phyloP scores from a whole-genome alignment of 345 rosid genomes.

The Euphorbia pulcherrima region DNA sequence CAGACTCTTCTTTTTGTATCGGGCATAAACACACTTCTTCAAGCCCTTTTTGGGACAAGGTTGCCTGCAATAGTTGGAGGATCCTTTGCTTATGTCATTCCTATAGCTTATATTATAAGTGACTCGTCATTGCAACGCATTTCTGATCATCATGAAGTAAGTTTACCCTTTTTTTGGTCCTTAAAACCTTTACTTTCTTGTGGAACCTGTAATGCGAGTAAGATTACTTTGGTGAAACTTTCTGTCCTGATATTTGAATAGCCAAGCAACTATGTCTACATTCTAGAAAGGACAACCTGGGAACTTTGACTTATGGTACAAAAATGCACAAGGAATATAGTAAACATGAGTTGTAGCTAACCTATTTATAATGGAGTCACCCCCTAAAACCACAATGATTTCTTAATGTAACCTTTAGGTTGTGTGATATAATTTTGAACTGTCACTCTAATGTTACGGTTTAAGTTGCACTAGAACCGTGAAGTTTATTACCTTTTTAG shows the following conservation, averaged over 20 bases:
- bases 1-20: slow-evolving; percentile 34
- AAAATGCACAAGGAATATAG: not conserved
- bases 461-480: slow-evolving; percentile 10
- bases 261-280: not conserved
- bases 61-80: slow-evolving; percentile 35
- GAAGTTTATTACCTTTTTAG: slow-evolving; percentile 15
- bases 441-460: not conserved
- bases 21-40: slow-evolving; percentile 34
- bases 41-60: slow-evolving; percentile 35
- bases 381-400: not conserved
- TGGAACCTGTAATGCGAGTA: not conserved
- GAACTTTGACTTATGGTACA: not conserved
- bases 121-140: slow-evolving; percentile 31
- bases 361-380: not conserved
- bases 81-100: slow-evolving; percentile 30
- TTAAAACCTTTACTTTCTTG: not conserved
- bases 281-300: not conserved
- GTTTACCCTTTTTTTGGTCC: slow-evolving; percentile 5
- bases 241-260: not conserved
- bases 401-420: not conserved
- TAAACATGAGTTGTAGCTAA: not conserved
- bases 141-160: slow-evolving; percentile 30
- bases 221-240: not conserved
- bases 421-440: not conserved
- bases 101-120: slow-evolving; percentile 30